Evolutionary conservation across 257 asterid species (phyloP), one percentile per base, ranked within the genome.

Genomic region (Schizonepeta tenuifolia): DNA sequence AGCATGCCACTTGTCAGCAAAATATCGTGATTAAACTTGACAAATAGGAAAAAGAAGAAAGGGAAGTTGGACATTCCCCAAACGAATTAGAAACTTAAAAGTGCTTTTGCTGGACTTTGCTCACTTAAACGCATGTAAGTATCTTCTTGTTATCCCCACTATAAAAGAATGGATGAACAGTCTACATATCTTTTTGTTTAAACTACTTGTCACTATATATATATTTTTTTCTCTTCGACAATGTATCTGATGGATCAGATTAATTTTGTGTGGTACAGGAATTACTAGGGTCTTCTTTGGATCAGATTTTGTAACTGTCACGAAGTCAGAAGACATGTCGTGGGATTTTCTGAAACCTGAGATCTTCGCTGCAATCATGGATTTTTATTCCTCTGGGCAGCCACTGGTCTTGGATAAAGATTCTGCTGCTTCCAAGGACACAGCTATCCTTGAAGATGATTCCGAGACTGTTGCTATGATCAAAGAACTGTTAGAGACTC

Each of bases 381-480:
- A 90, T 67, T 88, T 90, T 82, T 93, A 75, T 69, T 82, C 96
- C 44, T 87, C 97, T 3, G 98, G 95, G 50, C 84, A 87, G 77
- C 97, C 98, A 28, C 71, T 93, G 79, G 61, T 93, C 67, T 75
- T 89, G 58, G 97, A 93, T 72, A 82, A 93, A 24, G 65, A 65
- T 20, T 59, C 90, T 61, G 81, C 87, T 69, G 86, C 92, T 38
- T 79, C 97, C 64, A 90, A 82, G 93, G 97, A 93, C 85, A 93
- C 98, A 12, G 92, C 98, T 22, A 90, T 93, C 54, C 79, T 73
- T 0, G 97, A 88, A 75, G 96, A 89, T 50, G 98, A 93, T 81
- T 90, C 97, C 22, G 98, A 90, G 78, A 90, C 88, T 53, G 97
- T 93, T 67, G 96, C 98, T 12, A 93, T 93, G 98, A 93, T 93